Conservation (phyloP, 106 monocot species). For the Allium sativum region DNA sequence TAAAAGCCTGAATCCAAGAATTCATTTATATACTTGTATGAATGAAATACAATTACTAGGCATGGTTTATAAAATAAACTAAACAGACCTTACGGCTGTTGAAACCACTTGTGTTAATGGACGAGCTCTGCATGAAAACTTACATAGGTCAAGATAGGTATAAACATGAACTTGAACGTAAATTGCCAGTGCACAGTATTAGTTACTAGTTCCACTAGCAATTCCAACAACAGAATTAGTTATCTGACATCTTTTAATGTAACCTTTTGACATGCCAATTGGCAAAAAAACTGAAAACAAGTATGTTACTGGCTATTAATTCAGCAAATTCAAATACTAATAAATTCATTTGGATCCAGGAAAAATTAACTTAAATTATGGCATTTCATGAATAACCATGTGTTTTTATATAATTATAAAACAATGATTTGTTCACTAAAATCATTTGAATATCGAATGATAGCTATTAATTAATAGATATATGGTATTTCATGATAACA, state of each 20-base stretch:
- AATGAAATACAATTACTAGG: too few relatives aligned
- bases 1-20: conserved; percentile 41
- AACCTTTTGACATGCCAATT: not conserved
- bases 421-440: too few relatives aligned
- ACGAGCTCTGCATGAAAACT: conserved; percentile 21
- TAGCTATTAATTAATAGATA: too few relatives aligned
- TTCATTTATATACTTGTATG: not conserved
- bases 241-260: not conserved
- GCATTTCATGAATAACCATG: not conserved
- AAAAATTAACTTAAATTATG: not conserved
- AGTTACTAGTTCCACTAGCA: conserved; percentile 1
- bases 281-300: not conserved
- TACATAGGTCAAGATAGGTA: not conserved
- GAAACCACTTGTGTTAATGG: not conserved
- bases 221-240: not conserved
- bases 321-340: not conserved
- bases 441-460: too few relatives aligned
- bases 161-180: not conserved
- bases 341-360: not conserved
- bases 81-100: conserved; percentile 13
- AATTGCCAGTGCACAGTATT: not conserved
- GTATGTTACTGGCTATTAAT: not conserved
- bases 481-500: too few relatives aligned
- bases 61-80: not conserved
- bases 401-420: not conserved